These are phyloP conservation scores for Cyclotella choctawhatcheeana DNA, from an alignment of 108 stramenopile species.

Conservation along the genomic window DNA sequence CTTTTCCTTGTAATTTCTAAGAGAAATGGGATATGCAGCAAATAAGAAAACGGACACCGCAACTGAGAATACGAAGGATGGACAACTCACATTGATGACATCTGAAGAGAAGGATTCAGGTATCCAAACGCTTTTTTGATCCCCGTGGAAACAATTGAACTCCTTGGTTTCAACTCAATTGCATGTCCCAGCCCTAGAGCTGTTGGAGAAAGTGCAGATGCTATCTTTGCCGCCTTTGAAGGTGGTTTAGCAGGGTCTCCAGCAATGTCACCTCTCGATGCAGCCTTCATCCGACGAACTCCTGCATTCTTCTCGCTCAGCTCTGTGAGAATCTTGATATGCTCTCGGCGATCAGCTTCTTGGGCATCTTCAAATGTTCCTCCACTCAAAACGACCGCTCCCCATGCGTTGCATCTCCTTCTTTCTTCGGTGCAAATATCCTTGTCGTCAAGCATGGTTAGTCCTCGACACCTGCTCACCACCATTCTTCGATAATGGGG, in stretches of 20 bases:
- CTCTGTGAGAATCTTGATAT: slow-evolving; percentile 17
- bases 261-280: background rate
- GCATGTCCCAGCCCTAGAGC: background rate
- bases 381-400: slow-evolving; percentile 46
- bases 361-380: slow-evolving; percentile 37
- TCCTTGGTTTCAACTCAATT: background rate
- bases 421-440: slow-evolving; percentile 83
- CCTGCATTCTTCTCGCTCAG: slow-evolving; percentile 15
- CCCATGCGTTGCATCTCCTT: slow-evolving; percentile 70
- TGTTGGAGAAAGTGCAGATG: slow-evolving; percentile 1
- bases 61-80: background rate
- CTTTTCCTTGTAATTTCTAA: background rate
- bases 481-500: slow-evolving; percentile 74
- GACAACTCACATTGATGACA: background rate
- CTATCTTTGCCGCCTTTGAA: background rate
- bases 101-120: background rate
- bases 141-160: background rate
- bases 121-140: background rate
- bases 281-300: background rate
- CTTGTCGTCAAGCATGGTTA: slow-evolving; percentile 74
- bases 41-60: background rate
- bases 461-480: slow-evolving; percentile 48
- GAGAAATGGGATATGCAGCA: background rate
- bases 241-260: background rate
- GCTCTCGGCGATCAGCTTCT: slow-evolving; percentile 32